Percentiles rank a stretch among this genome's conserved stretches.
phyloP scores from a whole-genome alignment of 2,329 filamentous ascomycete species.

The Ceratocystis destructans region DNA sequence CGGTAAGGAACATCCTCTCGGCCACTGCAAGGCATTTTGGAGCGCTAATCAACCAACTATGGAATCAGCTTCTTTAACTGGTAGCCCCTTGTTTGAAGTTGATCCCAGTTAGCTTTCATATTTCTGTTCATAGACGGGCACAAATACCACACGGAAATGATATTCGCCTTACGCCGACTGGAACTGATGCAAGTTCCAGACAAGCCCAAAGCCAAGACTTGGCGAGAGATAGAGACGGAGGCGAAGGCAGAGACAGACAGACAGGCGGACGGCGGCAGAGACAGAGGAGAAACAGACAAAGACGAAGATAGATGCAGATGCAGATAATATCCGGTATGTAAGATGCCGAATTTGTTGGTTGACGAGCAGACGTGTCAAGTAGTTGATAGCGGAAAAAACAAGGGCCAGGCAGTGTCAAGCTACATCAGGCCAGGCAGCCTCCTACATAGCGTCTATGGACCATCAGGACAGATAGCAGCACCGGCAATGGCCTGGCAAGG shows the following conservation, averaged over 20 bases:
- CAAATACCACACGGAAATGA: not conserved
- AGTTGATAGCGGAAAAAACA: not conserved
- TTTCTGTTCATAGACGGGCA: too few species aligned
- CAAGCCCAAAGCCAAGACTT: not conserved
- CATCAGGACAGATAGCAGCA: not conserved
- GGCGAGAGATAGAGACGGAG: too few species aligned
- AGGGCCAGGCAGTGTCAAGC: not conserved
- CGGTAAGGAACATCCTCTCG: not conserved
- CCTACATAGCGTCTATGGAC: not conserved
- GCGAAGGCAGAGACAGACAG: too few species aligned
- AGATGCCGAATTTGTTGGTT: not conserved
- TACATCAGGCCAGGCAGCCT: not conserved
- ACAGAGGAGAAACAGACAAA: not conserved
- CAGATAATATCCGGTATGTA: not conserved
- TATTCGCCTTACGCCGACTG: not conserved
- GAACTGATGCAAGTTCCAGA: not conserved
- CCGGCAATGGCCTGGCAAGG: not conserved
- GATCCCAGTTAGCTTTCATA: not conserved
- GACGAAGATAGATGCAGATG: not conserved
- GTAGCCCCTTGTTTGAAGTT: not conserved
- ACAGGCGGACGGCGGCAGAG: too few species aligned
- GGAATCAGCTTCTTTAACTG: not conserved
- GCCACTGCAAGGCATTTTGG: not conserved
- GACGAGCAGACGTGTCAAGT: not conserved
- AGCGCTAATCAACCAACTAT: not conserved